Conservation (phyloP, 306 rosid species). For the Pterocarpus santalinus region DNA sequence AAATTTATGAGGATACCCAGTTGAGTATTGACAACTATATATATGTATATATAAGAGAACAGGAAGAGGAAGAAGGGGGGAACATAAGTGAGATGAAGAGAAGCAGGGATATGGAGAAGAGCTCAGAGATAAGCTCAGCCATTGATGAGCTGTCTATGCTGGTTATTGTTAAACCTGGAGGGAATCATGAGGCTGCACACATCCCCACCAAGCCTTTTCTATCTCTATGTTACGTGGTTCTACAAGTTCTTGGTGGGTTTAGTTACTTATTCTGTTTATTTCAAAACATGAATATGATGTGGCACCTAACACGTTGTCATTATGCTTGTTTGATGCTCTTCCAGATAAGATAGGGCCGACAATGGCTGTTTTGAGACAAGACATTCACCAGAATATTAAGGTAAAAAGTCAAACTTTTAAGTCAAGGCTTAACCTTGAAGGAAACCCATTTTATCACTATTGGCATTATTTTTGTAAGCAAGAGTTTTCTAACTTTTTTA, state of each 20-base stretch:
- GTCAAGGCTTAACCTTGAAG: not conserved
- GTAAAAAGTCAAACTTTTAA: conserved; percentile 43
- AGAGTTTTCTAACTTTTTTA: not conserved
- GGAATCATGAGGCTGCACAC: conserved; percentile 48
- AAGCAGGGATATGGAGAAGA: conserved; percentile 63
- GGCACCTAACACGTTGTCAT: conserved; percentile 33
- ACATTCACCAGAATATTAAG: conserved; percentile 84
- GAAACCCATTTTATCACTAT: not conserved
- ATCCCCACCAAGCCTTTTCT: conserved; percentile 84
- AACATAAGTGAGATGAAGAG: conserved; percentile 54
- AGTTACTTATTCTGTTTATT: conserved; percentile 34
- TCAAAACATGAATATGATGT: conserved; percentile 41
- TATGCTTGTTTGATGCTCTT: conserved; percentile 35
- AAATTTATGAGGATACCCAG: conserved; percentile 12
- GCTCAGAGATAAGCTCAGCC: conserved; percentile 72
- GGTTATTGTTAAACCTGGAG: conserved; percentile 54
- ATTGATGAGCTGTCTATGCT: conserved; percentile 71
- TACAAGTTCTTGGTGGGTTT: conserved; percentile 84
- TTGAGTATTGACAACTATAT: conserved; percentile 25
- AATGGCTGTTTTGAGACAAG: conserved; percentile 91
- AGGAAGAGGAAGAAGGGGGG: conserved; percentile 15
- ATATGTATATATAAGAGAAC: conserved; percentile 7
- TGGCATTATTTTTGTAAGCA: not conserved
- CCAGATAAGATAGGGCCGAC: conserved; percentile 98
- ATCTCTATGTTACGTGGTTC: conserved; percentile 66